These are phyloP conservation scores for Pilasporangium apinafurcum DNA, from an alignment of 352 stramenopile species.

Conservation along the genomic window DNA sequence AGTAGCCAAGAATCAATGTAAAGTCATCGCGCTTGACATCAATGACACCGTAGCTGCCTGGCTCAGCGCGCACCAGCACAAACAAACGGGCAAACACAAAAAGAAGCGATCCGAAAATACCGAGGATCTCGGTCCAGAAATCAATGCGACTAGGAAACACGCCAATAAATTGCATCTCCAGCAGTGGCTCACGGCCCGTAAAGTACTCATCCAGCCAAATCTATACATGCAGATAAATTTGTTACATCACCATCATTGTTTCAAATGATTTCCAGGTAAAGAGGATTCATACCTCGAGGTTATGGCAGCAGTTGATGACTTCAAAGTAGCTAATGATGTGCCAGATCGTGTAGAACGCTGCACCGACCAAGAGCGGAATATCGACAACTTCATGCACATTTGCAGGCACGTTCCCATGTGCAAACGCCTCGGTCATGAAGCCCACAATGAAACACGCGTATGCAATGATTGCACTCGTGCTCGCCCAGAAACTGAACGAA, in stretches of 20 bases:
- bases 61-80: slow-evolving; percentile 42
- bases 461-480: slow-evolving; percentile 41
- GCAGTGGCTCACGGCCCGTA: slow-evolving; percentile 58
- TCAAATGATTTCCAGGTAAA: background rate
- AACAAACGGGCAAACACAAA: slow-evolving; percentile 57
- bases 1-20: slow-evolving; percentile 69
- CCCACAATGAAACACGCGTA: slow-evolving; percentile 59
- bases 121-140: slow-evolving; percentile 66
- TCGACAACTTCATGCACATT: slow-evolving; percentile 43
- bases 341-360: slow-evolving; percentile 44
- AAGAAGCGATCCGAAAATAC: slow-evolving; percentile 51
- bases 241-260: slow-evolving; percentile 1
- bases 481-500: slow-evolving; percentile 74
- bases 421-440: slow-evolving; percentile 47
- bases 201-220: slow-evolving; percentile 85
- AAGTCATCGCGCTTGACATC: slow-evolving; percentile 57
- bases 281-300: slow-evolving; percentile 41
- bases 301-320: slow-evolving; percentile 86
- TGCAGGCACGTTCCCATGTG: slow-evolving; percentile 21
- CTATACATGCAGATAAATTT: slow-evolving; percentile 6
- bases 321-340: slow-evolving; percentile 77
- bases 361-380: slow-evolving; percentile 47
- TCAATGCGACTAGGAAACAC: slow-evolving; percentile 82
- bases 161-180: slow-evolving; percentile 59
- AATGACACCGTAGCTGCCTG: slow-evolving; percentile 71